Evolutionary conservation across 179 eudicot species (phyloP).

Genomic region (Camellia oleifera): DNA sequence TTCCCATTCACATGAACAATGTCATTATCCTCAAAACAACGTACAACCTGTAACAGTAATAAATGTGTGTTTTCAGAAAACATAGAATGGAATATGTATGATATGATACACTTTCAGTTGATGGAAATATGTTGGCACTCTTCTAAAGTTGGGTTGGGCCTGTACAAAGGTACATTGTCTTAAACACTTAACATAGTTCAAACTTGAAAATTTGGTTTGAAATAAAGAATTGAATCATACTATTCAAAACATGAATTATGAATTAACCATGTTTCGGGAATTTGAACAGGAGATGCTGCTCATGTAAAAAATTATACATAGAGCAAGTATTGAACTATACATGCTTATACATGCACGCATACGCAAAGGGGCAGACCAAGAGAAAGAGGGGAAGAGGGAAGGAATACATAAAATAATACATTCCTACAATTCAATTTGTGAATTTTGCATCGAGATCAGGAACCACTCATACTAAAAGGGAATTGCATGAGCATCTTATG

Average conservation of each 20-base stretch:
- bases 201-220: neutral
- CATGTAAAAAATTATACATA: neutral
- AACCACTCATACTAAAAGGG: neutral
- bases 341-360: neutral
- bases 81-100: neutral
- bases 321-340: neutral
- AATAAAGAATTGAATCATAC: neutral
- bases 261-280: neutral
- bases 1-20: slow-evolving; percentile 89
- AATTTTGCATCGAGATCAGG: neutral
- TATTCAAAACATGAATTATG: neutral
- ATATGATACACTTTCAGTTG: neutral
- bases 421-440: neutral
- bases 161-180: neutral
- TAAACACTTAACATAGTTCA: neutral
- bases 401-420: neutral
- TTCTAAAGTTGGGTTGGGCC: neutral
- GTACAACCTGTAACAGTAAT: slow-evolving; percentile 71
- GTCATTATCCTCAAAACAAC: slow-evolving; percentile 99
- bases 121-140: neutral
- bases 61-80: neutral
- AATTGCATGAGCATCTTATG: neutral
- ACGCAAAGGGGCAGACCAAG: neutral
- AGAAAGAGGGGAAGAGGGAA: neutral
- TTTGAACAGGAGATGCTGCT: neutral